Evolutionary conservation across 352 stramenopile genomes (phyloP), one percentile per base, ranked within the genome.

Genomic region (Phytophthora nicotianae): DNA sequence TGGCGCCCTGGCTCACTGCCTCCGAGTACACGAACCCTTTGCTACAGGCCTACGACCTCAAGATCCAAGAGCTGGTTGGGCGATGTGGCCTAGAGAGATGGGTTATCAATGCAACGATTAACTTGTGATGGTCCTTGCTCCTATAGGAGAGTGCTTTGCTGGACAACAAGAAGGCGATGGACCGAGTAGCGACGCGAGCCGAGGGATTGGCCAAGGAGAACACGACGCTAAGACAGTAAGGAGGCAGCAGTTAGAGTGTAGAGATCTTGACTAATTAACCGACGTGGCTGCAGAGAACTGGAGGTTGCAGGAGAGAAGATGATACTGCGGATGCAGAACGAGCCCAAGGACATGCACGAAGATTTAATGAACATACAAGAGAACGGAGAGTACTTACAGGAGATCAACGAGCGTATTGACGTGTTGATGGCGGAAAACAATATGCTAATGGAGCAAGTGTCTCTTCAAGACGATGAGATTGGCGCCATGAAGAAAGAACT

Each of bases 341-440:
- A 81, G 8, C 61, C 77, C 0, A 81, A 58, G 45, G 74, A 83
- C 6, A 54, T 68, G 23, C 63, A 64, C 23, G 77, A 89, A 17
- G 67, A 74, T 5, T 58, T 76, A 43, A 53, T 78, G 26, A 67
- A 74, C n/a, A 24, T 73, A 16, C 71, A 85, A 5, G 72, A 77
- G 6, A 75, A 69, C 17, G 62, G 68, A 21, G 82, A 91, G 41
- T 89, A 91, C 57, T 48, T 91, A 6, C 62, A 74, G 5, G 85
- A 93, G 45, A 77, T 94, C 45, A 92, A 84, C 58, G 83, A 94
- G 32, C 79, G 85, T 16, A 81, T 94, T 45, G 83, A 92, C 35
- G 75, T 91, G 20, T 70, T 94, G 29, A 94, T 94, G 85, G 80
- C 85, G 59, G 85, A 94, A 59, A 94, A 94, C 45, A 88, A 74